Evolutionary conservation across 208 protist species (phyloP), one percentile per base, ranked within the genome.

Genomic region (Vickermania spadyakhi): DNA sequence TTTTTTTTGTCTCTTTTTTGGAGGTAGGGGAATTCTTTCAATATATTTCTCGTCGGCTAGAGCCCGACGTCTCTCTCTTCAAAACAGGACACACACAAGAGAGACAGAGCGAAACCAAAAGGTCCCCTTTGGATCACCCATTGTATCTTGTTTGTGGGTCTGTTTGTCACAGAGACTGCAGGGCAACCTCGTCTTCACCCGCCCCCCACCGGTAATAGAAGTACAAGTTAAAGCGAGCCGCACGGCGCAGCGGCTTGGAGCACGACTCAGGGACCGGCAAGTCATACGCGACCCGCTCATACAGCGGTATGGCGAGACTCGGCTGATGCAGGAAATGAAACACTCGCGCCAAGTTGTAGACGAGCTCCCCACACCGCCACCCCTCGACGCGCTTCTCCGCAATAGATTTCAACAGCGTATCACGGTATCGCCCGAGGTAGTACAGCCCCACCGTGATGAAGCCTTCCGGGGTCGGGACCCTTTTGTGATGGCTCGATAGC

Each of bases 271-370:
- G 88, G 31, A 84, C 77, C 4, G 26, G 50, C 45, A 90, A 73
- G 30, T 84, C 68, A 29, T 74, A 73, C 1, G 75, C 77, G 26
- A 95, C 76, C 50, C 81, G 76, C 58, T 89, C 75, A 68, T 95
- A 95, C 13, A 95, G 69, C 28, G 85, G 89, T 3, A 85, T 58
- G 66, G 72, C 75, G 49, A 90, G 74, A 53, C 91, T 69, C 42
- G 74, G 65, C 56, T 91, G 52, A 29, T 73, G 56, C 25, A 95
- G 70, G 58, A 83, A 89, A 45, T 95, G 89, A 28, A 91, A 57
- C 22, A 78, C 78, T 31, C 85, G 70, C 1, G 85, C 89, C n/a
- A 73, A 66, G 77, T 95, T 95, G 75, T 93, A 95, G 13, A 89
- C 61, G 3, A 78, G 77, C 75, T 95, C 89, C 11, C 84, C 88